These are phyloP conservation scores for Apiospora kogelbergensis DNA, from an alignment of 2,329 filamentous ascomycete species.

Conservation along the genomic window DNA sequence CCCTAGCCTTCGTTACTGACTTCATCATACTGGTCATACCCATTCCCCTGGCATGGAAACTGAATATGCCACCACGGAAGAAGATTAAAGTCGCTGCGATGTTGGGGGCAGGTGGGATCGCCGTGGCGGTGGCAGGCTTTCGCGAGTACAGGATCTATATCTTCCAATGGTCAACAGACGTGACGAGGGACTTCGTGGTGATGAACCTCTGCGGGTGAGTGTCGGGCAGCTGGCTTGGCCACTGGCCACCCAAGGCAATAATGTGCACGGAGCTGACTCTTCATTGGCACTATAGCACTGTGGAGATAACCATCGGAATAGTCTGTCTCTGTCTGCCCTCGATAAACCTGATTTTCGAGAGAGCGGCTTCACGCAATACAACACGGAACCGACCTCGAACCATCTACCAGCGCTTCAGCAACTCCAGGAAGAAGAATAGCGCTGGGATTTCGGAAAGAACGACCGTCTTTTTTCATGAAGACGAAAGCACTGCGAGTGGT, in stretches of 20 bases:
- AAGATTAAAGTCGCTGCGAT: slow-evolving; percentile 34
- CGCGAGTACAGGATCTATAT: slow-evolving; percentile 24
- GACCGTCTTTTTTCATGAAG: not conserved
- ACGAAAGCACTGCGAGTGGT: not conserved
- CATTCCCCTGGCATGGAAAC: slow-evolving; percentile 30
- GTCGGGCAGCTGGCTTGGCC: not conserved
- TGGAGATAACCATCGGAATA: slow-evolving; percentile 27
- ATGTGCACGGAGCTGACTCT: not conserved
- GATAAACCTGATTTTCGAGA: slow-evolving; percentile 20
- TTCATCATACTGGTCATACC: slow-evolving; percentile 34
- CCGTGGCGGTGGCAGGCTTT: slow-evolving; percentile 29
- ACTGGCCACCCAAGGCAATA: not conserved
- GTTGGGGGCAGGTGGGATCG: slow-evolving; percentile 31
- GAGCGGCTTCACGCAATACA: not conserved
- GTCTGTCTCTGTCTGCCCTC: slow-evolving; percentile 29
- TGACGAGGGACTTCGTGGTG: slow-evolving; percentile 25
- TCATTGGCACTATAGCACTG: slow-evolving; percentile 10
- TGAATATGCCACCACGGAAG: slow-evolving; percentile 27
- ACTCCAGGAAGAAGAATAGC: not conserved
- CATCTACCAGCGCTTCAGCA: not conserved
- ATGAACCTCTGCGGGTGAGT: slow-evolving; percentile 12
- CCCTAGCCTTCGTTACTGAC: slow-evolving; percentile 33
- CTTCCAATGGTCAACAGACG: slow-evolving; percentile 24
- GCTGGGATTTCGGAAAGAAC: not conserved
- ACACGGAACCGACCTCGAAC: slow-evolving; percentile 4